phyloP scores from a whole-genome alignment of 2,329 filamentous ascomycete genomes.

The Anthostomella pinea region DNA sequence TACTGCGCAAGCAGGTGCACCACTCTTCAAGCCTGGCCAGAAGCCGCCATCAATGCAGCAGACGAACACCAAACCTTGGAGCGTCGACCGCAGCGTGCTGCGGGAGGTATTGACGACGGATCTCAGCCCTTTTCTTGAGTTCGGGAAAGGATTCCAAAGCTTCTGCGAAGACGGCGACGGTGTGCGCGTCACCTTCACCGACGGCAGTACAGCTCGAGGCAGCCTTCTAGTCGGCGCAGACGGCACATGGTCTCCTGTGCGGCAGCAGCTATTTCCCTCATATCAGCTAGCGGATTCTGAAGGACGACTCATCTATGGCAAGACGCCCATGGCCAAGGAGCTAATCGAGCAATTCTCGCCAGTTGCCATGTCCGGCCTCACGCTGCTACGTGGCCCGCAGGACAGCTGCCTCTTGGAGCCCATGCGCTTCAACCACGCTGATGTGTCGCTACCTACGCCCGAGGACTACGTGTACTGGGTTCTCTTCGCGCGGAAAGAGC shows the following conservation, averaged over 20 bases:
- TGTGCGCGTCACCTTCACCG: slow-evolving; percentile 31
- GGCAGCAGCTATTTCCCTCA: slow-evolving; percentile 36
- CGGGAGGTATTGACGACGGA: slow-evolving; percentile 31
- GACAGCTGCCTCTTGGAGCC: slow-evolving; percentile 23
- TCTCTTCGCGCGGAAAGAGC: slow-evolving; percentile 16
- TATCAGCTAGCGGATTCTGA: slow-evolving; percentile 36
- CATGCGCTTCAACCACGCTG: slow-evolving; percentile 11
- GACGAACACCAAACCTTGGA: slow-evolving; percentile 15
- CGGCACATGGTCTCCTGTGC: slow-evolving; percentile 34
- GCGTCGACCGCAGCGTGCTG: slow-evolving; percentile 34
- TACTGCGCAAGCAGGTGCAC: too few relatives aligned
- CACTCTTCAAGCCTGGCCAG: slow-evolving; percentile 5
- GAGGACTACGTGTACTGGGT: slow-evolving; percentile 36
- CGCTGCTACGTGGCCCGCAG: slow-evolving; percentile 10
- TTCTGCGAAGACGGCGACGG: slow-evolving; percentile 7
- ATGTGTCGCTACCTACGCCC: slow-evolving; percentile 11
- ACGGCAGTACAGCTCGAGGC: slow-evolving; percentile 31
- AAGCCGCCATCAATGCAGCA: slow-evolving; percentile 8
- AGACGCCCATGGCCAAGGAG: slow-evolving; percentile 33
- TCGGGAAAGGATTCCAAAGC: slow-evolving; percentile 3
- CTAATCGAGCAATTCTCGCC: slow-evolving; percentile 16
- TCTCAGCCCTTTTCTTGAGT: slow-evolving; percentile 12
- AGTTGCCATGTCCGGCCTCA: slow-evolving; percentile 2
- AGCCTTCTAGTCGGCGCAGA: slow-evolving; percentile 38
- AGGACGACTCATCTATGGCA: slow-evolving; percentile 38